phyloP scores from a whole-genome alignment of 1,284 basidiomycete genomes.

The Puccinia horiana region DNA sequence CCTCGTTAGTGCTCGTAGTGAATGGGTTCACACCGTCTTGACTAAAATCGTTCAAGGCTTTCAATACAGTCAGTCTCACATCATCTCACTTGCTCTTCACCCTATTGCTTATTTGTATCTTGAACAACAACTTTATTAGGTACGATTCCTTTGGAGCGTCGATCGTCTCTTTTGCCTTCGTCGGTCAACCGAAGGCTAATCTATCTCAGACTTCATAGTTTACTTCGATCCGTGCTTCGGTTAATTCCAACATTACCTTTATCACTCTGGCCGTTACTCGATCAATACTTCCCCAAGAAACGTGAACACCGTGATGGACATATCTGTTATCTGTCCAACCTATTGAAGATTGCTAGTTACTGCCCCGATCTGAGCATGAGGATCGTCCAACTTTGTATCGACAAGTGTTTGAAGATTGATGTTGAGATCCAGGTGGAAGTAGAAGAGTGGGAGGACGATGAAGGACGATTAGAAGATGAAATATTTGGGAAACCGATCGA shows the following conservation, averaged over 20 bases:
- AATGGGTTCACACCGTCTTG: slow-evolving; percentile 83
- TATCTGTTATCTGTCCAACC: slow-evolving; percentile 87
- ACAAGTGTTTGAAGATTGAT: slow-evolving; percentile 90
- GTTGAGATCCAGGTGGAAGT: slow-evolving; percentile 96
- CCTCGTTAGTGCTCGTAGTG: slow-evolving; percentile 87
- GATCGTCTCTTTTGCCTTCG: slow-evolving; percentile 45
- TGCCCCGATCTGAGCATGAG: slow-evolving; percentile 84
- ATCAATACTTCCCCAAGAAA: slow-evolving; percentile 87
- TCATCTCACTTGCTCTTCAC: neutral
- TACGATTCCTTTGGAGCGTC: slow-evolving; percentile 24
- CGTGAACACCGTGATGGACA: slow-evolving; percentile 78
- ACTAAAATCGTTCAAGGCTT: slow-evolving; percentile 79
- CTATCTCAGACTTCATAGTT: slow-evolving; percentile 82
- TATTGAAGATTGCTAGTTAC: slow-evolving; percentile 80
- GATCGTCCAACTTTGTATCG: slow-evolving; percentile 80
- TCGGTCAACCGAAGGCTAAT: slow-evolving; percentile 74
- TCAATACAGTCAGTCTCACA: slow-evolving; percentile 72
- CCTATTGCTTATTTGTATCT: slow-evolving; percentile 19
- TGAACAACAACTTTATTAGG: neutral
- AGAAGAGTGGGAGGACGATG: slow-evolving; percentile 77
- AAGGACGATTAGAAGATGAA: slow-evolving; percentile 58
- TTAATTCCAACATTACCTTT: slow-evolving; percentile 86
- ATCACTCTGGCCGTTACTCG: slow-evolving; percentile 79
- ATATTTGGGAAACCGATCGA: slow-evolving; percentile 52
- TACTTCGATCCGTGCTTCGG: slow-evolving; percentile 79